A percentile compares a stretch with the other conserved stretches of the same genome.
Evolutionary conservation across 2,329 filamentous ascomycete genomes (phyloP).

Genomic region (Sarocladium strictum): DNA sequence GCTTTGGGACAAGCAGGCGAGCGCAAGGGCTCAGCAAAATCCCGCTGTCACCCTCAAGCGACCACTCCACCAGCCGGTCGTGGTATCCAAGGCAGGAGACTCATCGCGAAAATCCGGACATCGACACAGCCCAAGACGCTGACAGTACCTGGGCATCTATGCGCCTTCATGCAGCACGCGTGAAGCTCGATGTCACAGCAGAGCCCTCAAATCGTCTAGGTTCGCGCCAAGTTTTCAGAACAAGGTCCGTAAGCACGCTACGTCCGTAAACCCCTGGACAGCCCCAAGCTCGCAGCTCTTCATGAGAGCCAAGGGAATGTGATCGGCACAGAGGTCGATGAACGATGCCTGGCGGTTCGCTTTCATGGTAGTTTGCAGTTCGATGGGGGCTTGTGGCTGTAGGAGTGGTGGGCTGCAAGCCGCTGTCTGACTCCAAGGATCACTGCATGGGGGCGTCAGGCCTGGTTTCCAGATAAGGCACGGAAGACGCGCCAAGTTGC

Average conservation of each 20-base stretch:
- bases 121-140: conserved; percentile 20
- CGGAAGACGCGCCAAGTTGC: not conserved
- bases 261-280: not conserved
- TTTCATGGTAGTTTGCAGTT: not conserved
- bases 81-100: conserved; percentile 27
- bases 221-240: no score
- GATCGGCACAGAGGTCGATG: not conserved
- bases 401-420: not conserved
- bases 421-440: conserved; percentile 4
- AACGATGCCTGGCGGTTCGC: not conserved
- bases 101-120: conserved; percentile 17
- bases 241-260: no score
- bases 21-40: conserved; percentile 39
- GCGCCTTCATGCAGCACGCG: not conserved
- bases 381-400: not conserved
- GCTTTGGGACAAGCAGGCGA: conserved; percentile 49
- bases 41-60: conserved; percentile 47
- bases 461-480: conserved; percentile 1
- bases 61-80: conserved; percentile 49
- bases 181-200: not conserved
- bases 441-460: not conserved
- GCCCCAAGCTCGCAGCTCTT: not conserved
- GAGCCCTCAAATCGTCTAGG: not conserved
- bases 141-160: not conserved
- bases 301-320: not conserved